These are phyloP conservation scores for Ophiostoma montium DNA, from an alignment of 2,329 filamentous ascomycete genomes.

Conservation along the genomic window DNA sequence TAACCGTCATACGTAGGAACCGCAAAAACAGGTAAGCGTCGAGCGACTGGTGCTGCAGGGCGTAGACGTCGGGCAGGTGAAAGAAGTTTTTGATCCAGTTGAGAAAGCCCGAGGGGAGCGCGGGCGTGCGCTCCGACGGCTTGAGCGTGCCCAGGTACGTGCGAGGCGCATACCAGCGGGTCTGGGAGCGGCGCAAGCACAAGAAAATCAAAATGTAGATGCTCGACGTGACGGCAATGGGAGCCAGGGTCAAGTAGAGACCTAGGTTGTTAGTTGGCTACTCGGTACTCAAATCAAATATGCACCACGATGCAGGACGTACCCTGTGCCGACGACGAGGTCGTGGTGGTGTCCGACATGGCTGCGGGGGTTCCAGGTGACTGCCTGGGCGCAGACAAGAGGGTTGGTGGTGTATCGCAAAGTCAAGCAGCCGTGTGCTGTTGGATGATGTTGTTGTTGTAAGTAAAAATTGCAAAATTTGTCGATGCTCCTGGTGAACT, in stretches of 20 bases:
- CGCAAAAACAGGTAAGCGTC: slow-evolving; percentile 86
- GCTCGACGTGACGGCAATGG: slow-evolving; percentile 23
- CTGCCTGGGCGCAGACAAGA: slow-evolving; percentile 6
- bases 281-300: too few species aligned
- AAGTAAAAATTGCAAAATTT: neutral
- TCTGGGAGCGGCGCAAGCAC: slow-evolving; percentile 28
- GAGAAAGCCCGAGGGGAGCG: slow-evolving; percentile 45
- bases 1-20: slow-evolving; percentile 63
- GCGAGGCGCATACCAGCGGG: slow-evolving; percentile 35
- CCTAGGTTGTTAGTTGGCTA: slow-evolving; percentile 16
- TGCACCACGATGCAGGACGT: too few species aligned
- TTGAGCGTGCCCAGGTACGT: slow-evolving; percentile 34
- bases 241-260: slow-evolving; percentile 28
- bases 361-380: slow-evolving; percentile 2
- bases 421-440: neutral
- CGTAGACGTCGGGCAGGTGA: slow-evolving; percentile 58
- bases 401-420: neutral
- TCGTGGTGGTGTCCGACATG: slow-evolving; percentile 4
- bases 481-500: neutral
- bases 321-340: slow-evolving; percentile 13
- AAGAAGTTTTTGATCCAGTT: slow-evolving; percentile 57
- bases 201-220: slow-evolving; percentile 31
- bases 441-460: neutral
- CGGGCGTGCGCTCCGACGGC: slow-evolving; percentile 40
- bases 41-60: slow-evolving; percentile 80